Conservation (phyloP, 257 asterid genomes). For the Cinchona pubescens region DNA sequence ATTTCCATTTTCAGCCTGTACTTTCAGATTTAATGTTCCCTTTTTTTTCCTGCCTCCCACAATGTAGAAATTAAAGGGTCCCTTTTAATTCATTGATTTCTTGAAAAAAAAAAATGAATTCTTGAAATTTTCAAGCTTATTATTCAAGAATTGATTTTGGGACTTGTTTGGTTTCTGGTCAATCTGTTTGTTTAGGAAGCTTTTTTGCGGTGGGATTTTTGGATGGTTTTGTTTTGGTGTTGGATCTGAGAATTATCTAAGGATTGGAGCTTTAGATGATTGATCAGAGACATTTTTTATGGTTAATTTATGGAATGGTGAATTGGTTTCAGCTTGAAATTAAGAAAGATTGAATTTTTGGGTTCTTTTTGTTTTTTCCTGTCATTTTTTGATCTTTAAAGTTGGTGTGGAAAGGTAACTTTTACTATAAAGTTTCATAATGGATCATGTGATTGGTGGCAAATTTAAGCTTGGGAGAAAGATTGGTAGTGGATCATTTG, state of each 20-base stretch:
- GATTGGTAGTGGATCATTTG: constrained; percentile 97
- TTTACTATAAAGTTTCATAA: constrained; percentile 19
- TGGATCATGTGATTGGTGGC: constrained; percentile 81
- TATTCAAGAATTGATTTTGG: constrained; percentile 1
- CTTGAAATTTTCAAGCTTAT: neutral
- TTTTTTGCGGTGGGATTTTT: constrained; percentile 13
- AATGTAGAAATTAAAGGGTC: constrained; percentile 13
- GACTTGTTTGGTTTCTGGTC: constrained; percentile 13
- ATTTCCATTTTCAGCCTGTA: neutral
- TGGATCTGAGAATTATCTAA: constrained; percentile 32
- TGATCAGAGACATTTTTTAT: constrained; percentile 2
- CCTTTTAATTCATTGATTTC: constrained; percentile 12
- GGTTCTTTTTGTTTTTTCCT: neutral
- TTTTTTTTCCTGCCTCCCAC: neutral
- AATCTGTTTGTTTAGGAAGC: constrained; percentile 3
- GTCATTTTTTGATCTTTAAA: neutral
- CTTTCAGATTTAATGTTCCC: constrained; percentile 4
- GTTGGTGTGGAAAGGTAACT: constrained; percentile 1
- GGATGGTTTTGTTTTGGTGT: constrained; percentile 10
- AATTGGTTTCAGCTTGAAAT: constrained; percentile 15
- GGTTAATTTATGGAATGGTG: constrained; percentile 12
- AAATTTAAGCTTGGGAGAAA: constrained; percentile 84
- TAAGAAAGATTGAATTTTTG: constrained; percentile 14
- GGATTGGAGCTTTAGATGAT: constrained; percentile 24
- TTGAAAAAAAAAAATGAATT: constrained; percentile 6